Evolutionary conservation across 164 flowering plant species (phyloP).

Genomic region (Annona cherimola): DNA sequence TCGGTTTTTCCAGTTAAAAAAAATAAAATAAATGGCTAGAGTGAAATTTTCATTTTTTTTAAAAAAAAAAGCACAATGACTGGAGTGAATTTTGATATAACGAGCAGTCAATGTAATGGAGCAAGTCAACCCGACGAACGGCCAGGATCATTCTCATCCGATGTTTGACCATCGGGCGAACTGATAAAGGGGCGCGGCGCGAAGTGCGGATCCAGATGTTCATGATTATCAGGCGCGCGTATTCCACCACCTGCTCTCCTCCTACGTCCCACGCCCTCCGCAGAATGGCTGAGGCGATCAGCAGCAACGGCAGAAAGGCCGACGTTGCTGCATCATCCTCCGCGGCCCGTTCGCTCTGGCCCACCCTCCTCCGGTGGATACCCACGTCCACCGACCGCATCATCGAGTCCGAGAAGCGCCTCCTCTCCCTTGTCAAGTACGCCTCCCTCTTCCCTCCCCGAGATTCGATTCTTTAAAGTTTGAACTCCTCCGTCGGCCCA

Average conservation of each 20-base stretch:
- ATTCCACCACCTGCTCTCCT: not conserved
- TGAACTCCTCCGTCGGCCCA: not conserved
- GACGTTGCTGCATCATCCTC: not conserved
- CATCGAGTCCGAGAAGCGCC: slow-evolving; percentile 85
- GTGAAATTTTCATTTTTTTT: too few species aligned
- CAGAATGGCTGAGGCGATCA: slow-evolving; percentile 27
- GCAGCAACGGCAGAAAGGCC: slow-evolving; percentile 4
- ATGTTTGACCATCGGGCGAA: too few species aligned
- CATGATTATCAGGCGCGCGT: too few species aligned
- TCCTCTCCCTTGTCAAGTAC: slow-evolving; percentile 85
- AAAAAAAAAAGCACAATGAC: too few species aligned
- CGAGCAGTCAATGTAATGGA: too few species aligned
- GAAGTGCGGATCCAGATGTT: too few species aligned
- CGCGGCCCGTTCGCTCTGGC: slow-evolving; percentile 41
- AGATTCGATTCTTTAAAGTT: not conserved
- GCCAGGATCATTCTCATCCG: too few species aligned
- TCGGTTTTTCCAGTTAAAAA: too few species aligned
- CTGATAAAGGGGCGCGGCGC: too few species aligned
- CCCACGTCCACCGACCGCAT: slow-evolving; percentile 83
- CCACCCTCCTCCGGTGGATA: slow-evolving; percentile 77
- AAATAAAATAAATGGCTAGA: too few species aligned
- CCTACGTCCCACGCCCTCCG: not conserved
- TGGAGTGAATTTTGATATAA: too few species aligned
- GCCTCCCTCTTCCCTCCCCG: not conserved
- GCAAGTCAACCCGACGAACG: too few species aligned